Evolutionary conservation across 805 yeast species (phyloP).

Genomic region (Nakazawaea populi): DNA sequence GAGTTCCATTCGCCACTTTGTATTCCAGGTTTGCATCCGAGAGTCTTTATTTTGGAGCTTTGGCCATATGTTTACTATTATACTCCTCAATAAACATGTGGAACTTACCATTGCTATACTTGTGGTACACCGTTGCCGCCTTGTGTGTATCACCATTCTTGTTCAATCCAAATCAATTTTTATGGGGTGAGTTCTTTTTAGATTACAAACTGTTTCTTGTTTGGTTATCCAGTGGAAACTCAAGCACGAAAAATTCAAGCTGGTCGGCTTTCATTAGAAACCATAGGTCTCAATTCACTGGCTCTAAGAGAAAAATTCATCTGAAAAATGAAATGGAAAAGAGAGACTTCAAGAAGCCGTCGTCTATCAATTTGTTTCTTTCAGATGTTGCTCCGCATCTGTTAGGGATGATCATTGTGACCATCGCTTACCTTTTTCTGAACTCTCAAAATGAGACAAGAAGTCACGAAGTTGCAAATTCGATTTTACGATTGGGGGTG

Average conservation of each 20-base stretch:
- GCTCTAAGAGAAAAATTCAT: conserved; percentile 41
- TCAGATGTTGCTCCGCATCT: conserved; percentile 36
- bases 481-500: conserved; percentile 36
- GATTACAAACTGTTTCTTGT: conserved; percentile 54
- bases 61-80: conserved; percentile 43
- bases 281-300: conserved; percentile 49
- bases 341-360: conserved; percentile 43
- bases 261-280: conserved; percentile 47
- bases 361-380: conserved; percentile 34
- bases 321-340: conserved; percentile 33
- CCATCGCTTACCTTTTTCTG: conserved; percentile 44
- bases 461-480: conserved; percentile 28
- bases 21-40: conserved; percentile 67
- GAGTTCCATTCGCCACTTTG: conserved; percentile 59
- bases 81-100: conserved; percentile 60
- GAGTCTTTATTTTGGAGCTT: conserved; percentile 59
- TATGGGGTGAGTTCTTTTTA: conserved; percentile 61
- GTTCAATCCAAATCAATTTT: conserved; percentile 74
- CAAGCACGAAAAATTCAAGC: conserved; percentile 24
- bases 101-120: conserved; percentile 54
- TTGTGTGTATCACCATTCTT: conserved; percentile 66
- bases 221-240: conserved; percentile 51
- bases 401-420: conserved; percentile 26
- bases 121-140: conserved; percentile 66
- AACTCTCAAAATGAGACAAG: conserved; percentile 44